A percentile compares a stretch with the other conserved stretches of the same genome.
phyloP scores from a whole-genome alignment of 495 filamentous ascomycete genomes.

The Penicillium bovifimosum region DNA sequence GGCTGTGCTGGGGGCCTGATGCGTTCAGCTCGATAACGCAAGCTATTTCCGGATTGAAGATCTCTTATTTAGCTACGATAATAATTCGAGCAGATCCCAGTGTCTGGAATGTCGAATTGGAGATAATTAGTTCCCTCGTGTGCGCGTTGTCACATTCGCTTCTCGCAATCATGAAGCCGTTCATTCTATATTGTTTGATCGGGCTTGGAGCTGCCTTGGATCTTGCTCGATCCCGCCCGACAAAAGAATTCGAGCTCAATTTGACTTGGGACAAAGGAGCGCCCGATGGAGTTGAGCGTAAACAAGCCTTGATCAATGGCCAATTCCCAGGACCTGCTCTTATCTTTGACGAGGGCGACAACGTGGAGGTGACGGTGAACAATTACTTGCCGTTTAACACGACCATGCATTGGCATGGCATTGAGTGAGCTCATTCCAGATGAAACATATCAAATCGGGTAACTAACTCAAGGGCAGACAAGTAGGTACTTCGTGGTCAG shows the following conservation, averaged over 20 bases:
- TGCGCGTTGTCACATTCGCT: no score
- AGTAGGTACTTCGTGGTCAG: constrained; percentile 26
- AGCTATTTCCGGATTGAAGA: no score
- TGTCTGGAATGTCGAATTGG: no score
- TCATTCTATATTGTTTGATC: background rate
- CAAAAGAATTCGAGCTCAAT: constrained; percentile 3
- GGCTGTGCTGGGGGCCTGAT: no score
- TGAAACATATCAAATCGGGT: background rate
- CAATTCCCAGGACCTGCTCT: constrained; percentile 50
- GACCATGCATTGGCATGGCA: constrained; percentile 40
- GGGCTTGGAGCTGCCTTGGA: background rate
- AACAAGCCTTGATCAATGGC: constrained; percentile 49
- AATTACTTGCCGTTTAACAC: constrained; percentile 31
- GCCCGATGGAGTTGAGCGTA: constrained; percentile 31
- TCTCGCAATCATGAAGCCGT: background rate
- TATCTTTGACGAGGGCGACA: constrained; percentile 51
- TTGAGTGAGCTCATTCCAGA: background rate
- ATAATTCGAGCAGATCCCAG: no score
- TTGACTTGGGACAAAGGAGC: constrained; percentile 31
- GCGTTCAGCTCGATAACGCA: no score
- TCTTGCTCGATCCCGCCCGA: background rate
- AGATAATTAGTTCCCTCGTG: no score
- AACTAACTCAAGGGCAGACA: constrained; percentile 8
- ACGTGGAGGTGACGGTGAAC: constrained; percentile 38
- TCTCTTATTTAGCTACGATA: no score